Evolutionary conservation across 768 basidiomycete genomes (phyloP).

Genomic region (Hydnomerulius pinastri): DNA sequence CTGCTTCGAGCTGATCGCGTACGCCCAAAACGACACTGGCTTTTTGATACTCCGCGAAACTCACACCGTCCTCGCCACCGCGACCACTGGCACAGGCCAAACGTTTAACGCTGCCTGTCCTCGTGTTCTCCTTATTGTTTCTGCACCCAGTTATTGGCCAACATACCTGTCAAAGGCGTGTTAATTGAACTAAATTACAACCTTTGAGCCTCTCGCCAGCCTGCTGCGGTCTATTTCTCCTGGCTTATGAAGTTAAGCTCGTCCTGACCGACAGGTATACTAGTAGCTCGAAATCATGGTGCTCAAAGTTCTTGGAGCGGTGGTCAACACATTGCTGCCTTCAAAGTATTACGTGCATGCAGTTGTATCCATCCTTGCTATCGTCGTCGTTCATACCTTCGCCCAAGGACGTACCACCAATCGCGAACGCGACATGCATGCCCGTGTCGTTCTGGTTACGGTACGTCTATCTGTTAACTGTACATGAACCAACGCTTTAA

Average conservation of each 20-base stretch:
- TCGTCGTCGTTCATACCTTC: slow-evolving; percentile 57
- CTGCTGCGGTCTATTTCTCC: no score
- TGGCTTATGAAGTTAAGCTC: background rate
- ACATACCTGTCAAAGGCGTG: background rate
- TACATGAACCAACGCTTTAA: slow-evolving; percentile 3
- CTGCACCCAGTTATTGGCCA: background rate
- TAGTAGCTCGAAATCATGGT: slow-evolving; percentile 44
- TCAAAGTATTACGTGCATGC: slow-evolving; percentile 59
- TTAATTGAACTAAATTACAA: no score
- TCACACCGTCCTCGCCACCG: background rate
- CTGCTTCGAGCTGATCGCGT: background rate
- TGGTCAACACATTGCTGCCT: slow-evolving; percentile 48
- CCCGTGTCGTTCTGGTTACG: slow-evolving; percentile 68
- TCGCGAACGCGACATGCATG: slow-evolving; percentile 76
- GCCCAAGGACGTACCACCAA: slow-evolving; percentile 70
- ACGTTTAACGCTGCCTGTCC: no score
- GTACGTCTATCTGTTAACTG: slow-evolving; percentile 38
- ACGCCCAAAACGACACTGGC: no score
- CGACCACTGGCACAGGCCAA: no score
- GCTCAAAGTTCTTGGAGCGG: slow-evolving; percentile 46
- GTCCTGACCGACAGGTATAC: background rate
- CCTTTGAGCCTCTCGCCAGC: no score
- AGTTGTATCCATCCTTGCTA: slow-evolving; percentile 40
- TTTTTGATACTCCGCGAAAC: slow-evolving; percentile 17
- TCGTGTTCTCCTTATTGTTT: no score